Evolutionary conservation across 768 basidiomycete species (phyloP), one percentile per base, ranked within the genome.

Genomic region (Boletus reticulatus): DNA sequence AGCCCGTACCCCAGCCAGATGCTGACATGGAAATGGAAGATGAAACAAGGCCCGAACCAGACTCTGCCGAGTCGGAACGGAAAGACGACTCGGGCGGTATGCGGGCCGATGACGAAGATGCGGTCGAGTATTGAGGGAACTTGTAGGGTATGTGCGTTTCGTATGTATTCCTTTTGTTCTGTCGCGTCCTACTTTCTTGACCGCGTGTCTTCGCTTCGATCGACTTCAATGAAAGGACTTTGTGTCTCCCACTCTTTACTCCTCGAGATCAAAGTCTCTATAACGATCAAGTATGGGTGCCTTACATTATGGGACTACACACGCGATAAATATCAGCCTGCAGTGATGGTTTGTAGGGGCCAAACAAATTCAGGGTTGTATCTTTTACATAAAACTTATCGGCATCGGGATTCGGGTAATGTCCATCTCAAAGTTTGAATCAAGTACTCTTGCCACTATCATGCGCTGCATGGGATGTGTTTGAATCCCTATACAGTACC

Each of bases 91-190:
- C 77, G 29, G 69, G 77, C 37, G 67, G 78, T 9, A 79, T 81
- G 73, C 83, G 80, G 60, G 84, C 82, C 47, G 87, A 89, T 55
- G 89, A 88, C 59, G 89, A 90, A 59, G 89, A 90, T 66, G 89
- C 87, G 12, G 87, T 91, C 43, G 89, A 91, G 73, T 91, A 90
- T 74, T 89, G 56, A 71, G 32, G 27, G 37, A 50, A 42, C 34
- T 48, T 29, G 57, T 62, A 78, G 64, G 61, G 59, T 62, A 66
- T 64, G 62, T 66, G 53, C 58, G 38, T 63, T 50, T 58, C 67
- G 61, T 66, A 64, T 55, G 67, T 62, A 56, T 66, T 56, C 55
- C 43, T 46, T 56, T 53, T 50, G 43, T 52, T 45, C 36, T 36
- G 44, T 51, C 27, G 32, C 51, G 49, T 45, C 41, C 11, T 57